Base-by-base conservation (phyloP, 176 grass and related monocot species). In the Stipa capillata region DNA sequence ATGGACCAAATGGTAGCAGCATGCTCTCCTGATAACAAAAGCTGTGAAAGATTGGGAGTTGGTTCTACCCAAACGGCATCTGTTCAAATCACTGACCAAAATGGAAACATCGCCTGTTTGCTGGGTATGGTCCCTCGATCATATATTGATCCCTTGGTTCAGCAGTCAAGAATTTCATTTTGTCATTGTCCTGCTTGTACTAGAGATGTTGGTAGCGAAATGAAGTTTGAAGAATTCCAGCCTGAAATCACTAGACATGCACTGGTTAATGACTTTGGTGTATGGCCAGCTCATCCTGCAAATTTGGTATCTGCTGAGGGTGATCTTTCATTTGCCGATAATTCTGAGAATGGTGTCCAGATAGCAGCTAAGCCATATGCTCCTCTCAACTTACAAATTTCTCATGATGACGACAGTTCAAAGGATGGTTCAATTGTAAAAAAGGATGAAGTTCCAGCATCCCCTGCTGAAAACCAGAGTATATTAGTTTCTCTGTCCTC, bases 401-500 rank as follows among this genome's bases (percentile, higher is more conserved):
- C 79, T 89, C 61, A 86, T 64, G 72, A 84, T 59, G 77, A 84
- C 11, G 70, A 65, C 48, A 70, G 48, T 10, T n/a, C 42, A 76
- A 88, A 51, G 82, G 66, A 90, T 64, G 57, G 59, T 50, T 37
- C 82, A 16, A 35, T 70, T 59, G 64, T 70, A 62, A 86, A 73
- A 43, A 89, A 88, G 49, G 96, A 91, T 55, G 90, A 99, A 80
- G 70, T 87, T 67, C 83, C 79, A 43, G 83, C 85, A 36, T 99
- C 96, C 61, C 90, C 92, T 69, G 91, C 96, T 39, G 96, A 99
- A 34, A 91, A 95, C 87, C 92, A 95, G 85, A 99, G 92, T 89
- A 95, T 99, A 92, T 90, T 99, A 70, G 96, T 95, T 89, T 95
- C 92, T 90, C 75, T 95, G 24, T 99, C 96, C 43, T 91, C 92